Base-by-base conservation (phyloP, 371 early-diverging fungal species). In the Saksenaea oblongispora region DNA sequence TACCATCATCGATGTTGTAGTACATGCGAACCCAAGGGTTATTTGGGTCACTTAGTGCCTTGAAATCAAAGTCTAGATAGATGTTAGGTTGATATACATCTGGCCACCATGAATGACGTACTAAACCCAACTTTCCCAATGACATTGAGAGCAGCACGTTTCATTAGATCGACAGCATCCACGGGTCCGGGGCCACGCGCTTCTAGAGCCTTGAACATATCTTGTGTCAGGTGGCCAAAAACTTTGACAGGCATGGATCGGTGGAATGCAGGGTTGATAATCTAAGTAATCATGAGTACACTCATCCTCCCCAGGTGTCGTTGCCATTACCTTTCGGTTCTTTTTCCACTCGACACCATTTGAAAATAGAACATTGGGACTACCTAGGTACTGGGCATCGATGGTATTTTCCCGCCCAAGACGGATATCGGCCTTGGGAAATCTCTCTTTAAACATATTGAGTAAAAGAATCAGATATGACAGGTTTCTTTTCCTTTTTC, bases 91-190 rank as follows among this genome's bases (percentile, higher is more conserved):
- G 17, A 11, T n/a, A n/a, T n/a, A 14, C 39, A 11, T 39, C 10
- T 31, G 2, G 34, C 18, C 58, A 24, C n/a, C 54, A 54, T 57
- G n/a, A 17, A 37, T 47, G 7, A n/a, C 24, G n/a, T 58, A 71
- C 76, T 74, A 66, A 75, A 80, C 0, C 70, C 73, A 8, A 73
- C 70, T n/a, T 47, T 58, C 9, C 78, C 78, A 35, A 80, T 75
- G 11, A 64, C 71, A 63, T 80, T 75, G 22, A 80, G 59, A 2
- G 80, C 72, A 55, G 56, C 75, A 11, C 74, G 58, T 54, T 64
- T 37, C 41, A 74, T 59, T 14, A 68, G 27, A 47, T 62, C 61
- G 13, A 61, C 17, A 1, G 73, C 62, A 39, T 72, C 56, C 13
- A 75, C 28, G 0, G 51, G 51, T 2, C 22, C 51, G 1, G 18